Conservation (phyloP, 2,329 filamentous ascomycete genomes). For the Microsporum audouinii region DNA sequence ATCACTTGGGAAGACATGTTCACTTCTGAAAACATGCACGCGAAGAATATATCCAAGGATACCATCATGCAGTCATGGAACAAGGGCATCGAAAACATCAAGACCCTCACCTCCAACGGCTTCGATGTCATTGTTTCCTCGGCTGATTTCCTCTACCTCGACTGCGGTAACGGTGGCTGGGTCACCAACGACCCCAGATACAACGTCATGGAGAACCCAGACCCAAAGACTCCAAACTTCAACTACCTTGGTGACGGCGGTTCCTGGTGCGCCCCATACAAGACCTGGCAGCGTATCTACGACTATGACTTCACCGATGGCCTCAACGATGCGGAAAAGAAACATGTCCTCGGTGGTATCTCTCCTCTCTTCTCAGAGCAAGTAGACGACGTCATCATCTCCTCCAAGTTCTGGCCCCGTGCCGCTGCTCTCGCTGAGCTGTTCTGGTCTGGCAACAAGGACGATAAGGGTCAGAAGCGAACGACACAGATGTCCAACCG, state of each 20-base stretch:
- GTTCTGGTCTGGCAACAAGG: constrained; percentile 45
- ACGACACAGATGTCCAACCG: constrained; percentile 45
- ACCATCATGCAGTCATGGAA: constrained; percentile 47
- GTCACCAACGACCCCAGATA: constrained; percentile 47
- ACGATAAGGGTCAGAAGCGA: constrained; percentile 39
- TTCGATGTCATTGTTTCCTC: constrained; percentile 48
- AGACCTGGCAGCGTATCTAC: constrained; percentile 51
- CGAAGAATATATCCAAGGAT: constrained; percentile 39
- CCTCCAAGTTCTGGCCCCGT: constrained; percentile 44
- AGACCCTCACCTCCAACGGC: constrained; percentile 40
- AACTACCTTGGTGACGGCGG: constrained; percentile 45
- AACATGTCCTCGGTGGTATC: constrained; percentile 42
- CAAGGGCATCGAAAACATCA: constrained; percentile 41
- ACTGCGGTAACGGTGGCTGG: constrained; percentile 45
- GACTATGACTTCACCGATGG: constrained; percentile 45
- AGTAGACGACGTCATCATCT: constrained; percentile 43
- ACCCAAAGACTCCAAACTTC: constrained; percentile 37
- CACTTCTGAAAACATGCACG: constrained; percentile 33
- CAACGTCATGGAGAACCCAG: constrained; percentile 43
- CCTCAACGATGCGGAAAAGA: constrained; percentile 37
- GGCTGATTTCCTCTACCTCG: constrained; percentile 46
- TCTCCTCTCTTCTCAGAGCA: constrained; percentile 46
- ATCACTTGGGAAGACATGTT: constrained; percentile 49
- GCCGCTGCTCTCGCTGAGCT: constrained; percentile 47
- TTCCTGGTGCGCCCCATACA: constrained; percentile 49